These are phyloP conservation scores for Colletotrichum trifolii DNA, from an alignment of 2,329 filamentous ascomycete species.

Conservation along the genomic window DNA sequence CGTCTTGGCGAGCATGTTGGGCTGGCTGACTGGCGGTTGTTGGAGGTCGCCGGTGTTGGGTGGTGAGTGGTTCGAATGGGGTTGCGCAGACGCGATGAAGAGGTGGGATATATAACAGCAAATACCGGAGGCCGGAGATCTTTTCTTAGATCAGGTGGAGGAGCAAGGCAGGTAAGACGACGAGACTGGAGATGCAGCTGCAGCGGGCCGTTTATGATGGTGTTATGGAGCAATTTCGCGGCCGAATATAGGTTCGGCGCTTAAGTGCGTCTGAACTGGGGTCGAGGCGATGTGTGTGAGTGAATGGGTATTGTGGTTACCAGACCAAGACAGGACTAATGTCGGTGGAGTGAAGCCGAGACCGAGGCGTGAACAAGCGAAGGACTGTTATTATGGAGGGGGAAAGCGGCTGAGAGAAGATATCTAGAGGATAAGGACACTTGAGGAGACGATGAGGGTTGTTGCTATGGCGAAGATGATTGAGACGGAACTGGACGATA, in stretches of 20 bases:
- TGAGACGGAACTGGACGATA: constrained; percentile 12
- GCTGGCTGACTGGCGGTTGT: not conserved
- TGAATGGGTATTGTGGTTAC: not conserved
- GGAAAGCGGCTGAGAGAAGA: not conserved
- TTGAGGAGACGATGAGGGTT: not conserved
- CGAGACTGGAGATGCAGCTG: not conserved
- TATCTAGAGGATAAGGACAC: constrained; percentile 8
- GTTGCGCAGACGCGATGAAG: constrained; percentile 1
- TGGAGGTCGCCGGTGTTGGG: constrained; percentile 17
- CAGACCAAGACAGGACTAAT: constrained; percentile 32
- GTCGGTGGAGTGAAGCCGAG: constrained; percentile 25
- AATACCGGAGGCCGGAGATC: constrained; percentile 23
- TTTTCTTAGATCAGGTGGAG: constrained; percentile 32
- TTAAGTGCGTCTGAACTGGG: constrained; percentile 21
- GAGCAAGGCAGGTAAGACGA: constrained; percentile 9
- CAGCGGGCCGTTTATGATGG: constrained; percentile 28
- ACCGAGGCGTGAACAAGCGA: not conserved
- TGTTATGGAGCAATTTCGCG: constrained; percentile 27
- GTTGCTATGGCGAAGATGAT: too few species aligned
- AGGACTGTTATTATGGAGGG: not conserved
- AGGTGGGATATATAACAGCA: constrained; percentile 28
- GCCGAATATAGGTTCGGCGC: constrained; percentile 35
- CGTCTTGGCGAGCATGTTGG: constrained; percentile 44
- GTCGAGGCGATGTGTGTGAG: not conserved
- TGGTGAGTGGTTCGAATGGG: not conserved